A percentile compares a stretch with the other conserved stretches of the same genome.
Conservation (phyloP, 2,329 filamentous ascomycete species). For the Magnaporthales sp. region DNA sequence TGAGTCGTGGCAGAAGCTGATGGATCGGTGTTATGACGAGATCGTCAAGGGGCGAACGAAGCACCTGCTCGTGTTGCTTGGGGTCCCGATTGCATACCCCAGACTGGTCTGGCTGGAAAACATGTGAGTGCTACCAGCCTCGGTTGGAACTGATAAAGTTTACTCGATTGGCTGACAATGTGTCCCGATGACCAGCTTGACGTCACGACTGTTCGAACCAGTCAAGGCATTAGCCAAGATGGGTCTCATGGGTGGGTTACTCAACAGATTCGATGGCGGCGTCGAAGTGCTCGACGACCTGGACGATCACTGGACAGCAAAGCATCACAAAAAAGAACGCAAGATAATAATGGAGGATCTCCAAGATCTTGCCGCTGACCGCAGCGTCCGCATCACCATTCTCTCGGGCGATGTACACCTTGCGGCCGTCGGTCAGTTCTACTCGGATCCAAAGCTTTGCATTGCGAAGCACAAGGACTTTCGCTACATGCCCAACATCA, state of each 20-base stretch:
- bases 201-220: constrained; percentile 77
- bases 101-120: constrained; percentile 66
- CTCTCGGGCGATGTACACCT: constrained; percentile 91
- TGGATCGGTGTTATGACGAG: constrained; percentile 76
- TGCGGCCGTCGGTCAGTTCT: constrained; percentile 88
- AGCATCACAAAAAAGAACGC: constrained; percentile 85
- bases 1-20: constrained; percentile 76
- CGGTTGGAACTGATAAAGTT: background rate
- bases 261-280: constrained; percentile 86
- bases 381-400: constrained; percentile 85
- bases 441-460: constrained; percentile 73
- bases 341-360: constrained; percentile 82
- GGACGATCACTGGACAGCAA: constrained; percentile 96
- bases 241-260: constrained; percentile 68
- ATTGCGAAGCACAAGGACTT: constrained; percentile 86
- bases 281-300: constrained; percentile 87
- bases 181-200: constrained; percentile 45
- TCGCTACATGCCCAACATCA: constrained; percentile 92
- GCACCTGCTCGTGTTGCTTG: constrained; percentile 79
- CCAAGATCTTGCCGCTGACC: constrained; percentile 87
- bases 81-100: constrained; percentile 77
- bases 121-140: constrained; percentile 37
- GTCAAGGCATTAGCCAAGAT: constrained; percentile 80
- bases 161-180: background rate
- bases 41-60: constrained; percentile 78